Conservation (phyloP, 2,329 filamentous ascomycete species). For the Periconia digitata region DNA sequence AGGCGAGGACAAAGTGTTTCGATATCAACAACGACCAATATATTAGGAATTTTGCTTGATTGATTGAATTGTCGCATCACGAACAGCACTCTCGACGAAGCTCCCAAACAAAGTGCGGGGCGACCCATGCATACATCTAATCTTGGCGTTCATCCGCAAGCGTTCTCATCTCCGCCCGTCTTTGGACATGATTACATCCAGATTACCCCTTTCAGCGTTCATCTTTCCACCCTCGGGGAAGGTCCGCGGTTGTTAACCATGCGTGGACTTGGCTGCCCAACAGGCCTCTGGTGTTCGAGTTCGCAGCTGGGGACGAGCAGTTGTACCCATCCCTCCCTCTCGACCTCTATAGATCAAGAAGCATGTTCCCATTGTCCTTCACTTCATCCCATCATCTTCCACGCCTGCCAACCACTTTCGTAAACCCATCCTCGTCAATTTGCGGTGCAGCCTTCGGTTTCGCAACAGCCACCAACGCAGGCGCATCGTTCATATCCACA, state of each 20-base stretch:
- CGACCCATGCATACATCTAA: not conserved
- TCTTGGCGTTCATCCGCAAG: not conserved
- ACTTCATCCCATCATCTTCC: conserved; percentile 28
- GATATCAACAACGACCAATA: too few relatives aligned
- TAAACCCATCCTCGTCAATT: conserved; percentile 47
- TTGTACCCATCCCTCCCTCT: not conserved
- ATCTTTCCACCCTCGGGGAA: too few relatives aligned
- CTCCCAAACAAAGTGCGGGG: too few relatives aligned
- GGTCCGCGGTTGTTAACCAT: not conserved
- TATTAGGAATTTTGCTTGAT: too few relatives aligned
- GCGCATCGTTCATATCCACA: conserved; percentile 42
- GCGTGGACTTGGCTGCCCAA: not conserved
- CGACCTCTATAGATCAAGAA: too few relatives aligned
- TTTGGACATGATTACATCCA: not conserved
- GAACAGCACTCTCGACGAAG: too few relatives aligned
- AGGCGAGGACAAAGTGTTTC: too few relatives aligned
- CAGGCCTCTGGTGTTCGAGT: not conserved
- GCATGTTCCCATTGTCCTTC: too few relatives aligned
- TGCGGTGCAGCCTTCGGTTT: conserved; percentile 40
- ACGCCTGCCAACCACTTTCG: conserved; percentile 45
- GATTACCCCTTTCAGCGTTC: not conserved
- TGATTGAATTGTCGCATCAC: not conserved
- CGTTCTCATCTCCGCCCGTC: not conserved
- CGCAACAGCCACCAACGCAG: conserved; percentile 35
- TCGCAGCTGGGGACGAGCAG: not conserved